A percentile compares a stretch with the other conserved stretches of the same genome.
Conservation (phyloP, 345 rosid species). For the Raphanus raphanistrum region DNA sequence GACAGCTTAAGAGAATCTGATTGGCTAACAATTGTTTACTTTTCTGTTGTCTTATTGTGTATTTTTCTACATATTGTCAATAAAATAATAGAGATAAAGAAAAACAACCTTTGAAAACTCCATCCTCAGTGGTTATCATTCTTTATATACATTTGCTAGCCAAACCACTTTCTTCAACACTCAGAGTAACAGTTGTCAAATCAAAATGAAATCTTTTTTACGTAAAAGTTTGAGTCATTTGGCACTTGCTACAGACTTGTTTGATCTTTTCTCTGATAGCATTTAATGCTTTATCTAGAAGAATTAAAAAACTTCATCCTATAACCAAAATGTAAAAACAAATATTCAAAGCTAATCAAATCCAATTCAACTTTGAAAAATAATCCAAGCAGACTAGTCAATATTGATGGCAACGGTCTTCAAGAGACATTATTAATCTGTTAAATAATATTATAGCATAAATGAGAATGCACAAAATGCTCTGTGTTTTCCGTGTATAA, state of each 20-base stretch:
- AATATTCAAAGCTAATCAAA: constrained; percentile 4
- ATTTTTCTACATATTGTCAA: constrained; percentile 16
- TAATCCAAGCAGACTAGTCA: constrained; percentile 19
- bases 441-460: not conserved
- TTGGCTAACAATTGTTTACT: constrained; percentile 13
- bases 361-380: constrained; percentile 17
- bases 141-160: constrained; percentile 14
- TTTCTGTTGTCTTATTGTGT: constrained; percentile 7
- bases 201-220: not conserved
- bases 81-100: not conserved
- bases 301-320: not conserved
- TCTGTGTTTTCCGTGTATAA: constrained; percentile 4
- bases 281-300: constrained; percentile 7
- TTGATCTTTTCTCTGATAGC: constrained; percentile 12
- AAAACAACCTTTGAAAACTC: constrained; percentile 1
- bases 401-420: constrained; percentile 33
- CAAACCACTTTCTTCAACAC: not conserved
- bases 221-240: constrained; percentile 18
- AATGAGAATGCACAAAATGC: not conserved
- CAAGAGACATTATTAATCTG: not conserved
- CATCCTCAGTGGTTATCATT: constrained; percentile 7
- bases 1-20: constrained; percentile 71
- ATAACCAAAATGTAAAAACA: constrained; percentile 15
- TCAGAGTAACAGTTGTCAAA: not conserved
- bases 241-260: not conserved